Evolutionary conservation across 2,329 filamentous ascomycete genomes (phyloP).

Genomic region (Monilinia fructicola): DNA sequence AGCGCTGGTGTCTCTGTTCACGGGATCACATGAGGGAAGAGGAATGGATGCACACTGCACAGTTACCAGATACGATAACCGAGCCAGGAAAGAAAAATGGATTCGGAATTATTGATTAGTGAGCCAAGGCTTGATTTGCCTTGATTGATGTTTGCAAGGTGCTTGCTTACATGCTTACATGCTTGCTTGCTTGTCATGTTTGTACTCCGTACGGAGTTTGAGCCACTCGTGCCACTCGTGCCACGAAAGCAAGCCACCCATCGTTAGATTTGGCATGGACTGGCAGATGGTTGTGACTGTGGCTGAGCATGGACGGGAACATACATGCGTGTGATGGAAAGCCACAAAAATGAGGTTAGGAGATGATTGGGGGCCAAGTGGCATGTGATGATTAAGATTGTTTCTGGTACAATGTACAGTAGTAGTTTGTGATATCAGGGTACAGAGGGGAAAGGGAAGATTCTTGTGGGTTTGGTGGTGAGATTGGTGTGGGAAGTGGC

Average conservation of each 20-base stretch:
- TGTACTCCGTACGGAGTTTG: no score
- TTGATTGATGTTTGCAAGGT: no score
- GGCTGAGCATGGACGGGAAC: neutral
- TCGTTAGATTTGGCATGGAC: neutral
- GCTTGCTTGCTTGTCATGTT: no score
- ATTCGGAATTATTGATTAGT: no score
- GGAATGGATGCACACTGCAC: neutral
- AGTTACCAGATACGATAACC: conserved; percentile 5
- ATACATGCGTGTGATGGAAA: conserved; percentile 10
- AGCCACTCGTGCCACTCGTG: neutral
- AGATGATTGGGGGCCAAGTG: conserved; percentile 14
- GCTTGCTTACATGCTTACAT: neutral
- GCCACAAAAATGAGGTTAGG: neutral
- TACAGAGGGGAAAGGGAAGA: neutral
- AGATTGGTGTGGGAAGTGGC: neutral
- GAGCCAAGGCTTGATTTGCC: neutral
- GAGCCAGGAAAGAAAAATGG: neutral
- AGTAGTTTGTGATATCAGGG: neutral
- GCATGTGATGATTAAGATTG: conserved; percentile 16
- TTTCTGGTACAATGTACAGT: neutral
- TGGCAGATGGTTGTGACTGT: no score
- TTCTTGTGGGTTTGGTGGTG: neutral
- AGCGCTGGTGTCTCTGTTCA: no score
- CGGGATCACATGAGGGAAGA: no score
- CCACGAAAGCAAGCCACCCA: conserved; percentile 10